Conservation (phyloP, 2,329 filamentous ascomycete species). For the Penicillium sp. region DNA sequence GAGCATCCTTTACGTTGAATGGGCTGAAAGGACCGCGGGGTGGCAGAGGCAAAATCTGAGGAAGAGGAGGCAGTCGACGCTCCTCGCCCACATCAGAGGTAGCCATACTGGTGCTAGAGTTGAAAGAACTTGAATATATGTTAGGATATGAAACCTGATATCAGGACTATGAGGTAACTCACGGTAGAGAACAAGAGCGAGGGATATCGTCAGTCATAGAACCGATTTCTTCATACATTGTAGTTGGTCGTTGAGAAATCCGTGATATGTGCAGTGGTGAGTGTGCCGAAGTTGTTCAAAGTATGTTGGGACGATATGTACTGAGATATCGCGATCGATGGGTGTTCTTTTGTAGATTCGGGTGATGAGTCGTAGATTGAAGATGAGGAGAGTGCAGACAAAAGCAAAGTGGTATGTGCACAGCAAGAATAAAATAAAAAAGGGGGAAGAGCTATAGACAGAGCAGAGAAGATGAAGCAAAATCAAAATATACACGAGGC, state of each 20-base stretch:
- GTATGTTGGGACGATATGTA: constrained; percentile 14
- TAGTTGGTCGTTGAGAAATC: constrained; percentile 12
- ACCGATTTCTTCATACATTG: constrained; percentile 34
- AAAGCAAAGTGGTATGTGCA: constrained; percentile 22
- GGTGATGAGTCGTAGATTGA: neutral
- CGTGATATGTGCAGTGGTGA: constrained; percentile 12
- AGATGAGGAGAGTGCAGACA: neutral
- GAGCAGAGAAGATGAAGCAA: constrained; percentile 16
- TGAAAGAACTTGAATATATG: constrained; percentile 16
- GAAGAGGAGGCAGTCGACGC: constrained; percentile 39
- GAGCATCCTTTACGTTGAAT: constrained; percentile 30
- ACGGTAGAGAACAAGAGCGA: constrained; percentile 39
- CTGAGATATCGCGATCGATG: constrained; percentile 2
- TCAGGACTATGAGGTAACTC: constrained; percentile 15
- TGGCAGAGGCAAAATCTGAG: constrained; percentile 37
- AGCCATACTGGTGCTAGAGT: constrained; percentile 17
- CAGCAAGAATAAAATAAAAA: constrained; percentile 16
- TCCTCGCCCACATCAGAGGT: constrained; percentile 33
- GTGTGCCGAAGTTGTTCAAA: constrained; percentile 6
- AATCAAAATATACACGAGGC: constrained; percentile 26
- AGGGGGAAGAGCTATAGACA: constrained; percentile 9
- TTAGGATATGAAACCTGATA: neutral
- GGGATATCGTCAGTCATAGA: constrained; percentile 28
- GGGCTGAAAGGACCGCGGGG: constrained; percentile 39
- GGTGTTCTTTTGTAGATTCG: constrained; percentile 8